Base-by-base conservation (phyloP, 306 rosid species). In the Casuarina cunninghamiana region DNA sequence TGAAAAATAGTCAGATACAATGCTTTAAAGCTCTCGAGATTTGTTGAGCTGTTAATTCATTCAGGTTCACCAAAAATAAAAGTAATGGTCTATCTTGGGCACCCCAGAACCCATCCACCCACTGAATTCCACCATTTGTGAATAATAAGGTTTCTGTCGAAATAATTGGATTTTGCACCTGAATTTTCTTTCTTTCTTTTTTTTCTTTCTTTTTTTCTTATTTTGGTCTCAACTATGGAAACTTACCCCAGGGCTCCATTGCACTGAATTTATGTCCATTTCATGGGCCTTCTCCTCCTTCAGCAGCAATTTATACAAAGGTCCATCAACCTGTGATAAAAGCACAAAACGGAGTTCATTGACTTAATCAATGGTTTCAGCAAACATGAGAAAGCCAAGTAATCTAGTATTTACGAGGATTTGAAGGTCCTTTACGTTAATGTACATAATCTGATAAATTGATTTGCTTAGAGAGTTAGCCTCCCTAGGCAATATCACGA, bases 181-280 rank as follows among this genome's bases (percentile, higher is more conserved):
- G 8, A 44, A 44, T 5, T 6, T 78, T 77, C 72, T 53, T 55
- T 51, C 55, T 15, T 1, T 13, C 2, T 10, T 12, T 5, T 55
- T 5, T 6, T 78, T 77, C 72, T 53, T 55, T 51, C 55, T 15
- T 1, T 13, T 10, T 10, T 12, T 5, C 32, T 26, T 26, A 26
- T 26, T 26, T 26, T 26, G 16, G 16, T 53, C 21, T 75, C 58
- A 43, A 78, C 51, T 63, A 71, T 38, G 80, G 80, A 85, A 80
- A 75, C 94, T 87, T 88, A 90, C 97, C 94, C 94, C 96, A 77
- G 89, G 92, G 88, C 94, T 87, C 97, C 97, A 91, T 77, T 91
- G 93, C 84, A 91, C 97, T 44, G 85, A 89, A 81, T 95, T 92
- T 82, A 91, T 49, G 72, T 92, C 97, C 97, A 88, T 90, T 73